Evolutionary conservation across 805 yeast species (phyloP).

Genomic region (Blastobotrys chiropterorum): DNA sequence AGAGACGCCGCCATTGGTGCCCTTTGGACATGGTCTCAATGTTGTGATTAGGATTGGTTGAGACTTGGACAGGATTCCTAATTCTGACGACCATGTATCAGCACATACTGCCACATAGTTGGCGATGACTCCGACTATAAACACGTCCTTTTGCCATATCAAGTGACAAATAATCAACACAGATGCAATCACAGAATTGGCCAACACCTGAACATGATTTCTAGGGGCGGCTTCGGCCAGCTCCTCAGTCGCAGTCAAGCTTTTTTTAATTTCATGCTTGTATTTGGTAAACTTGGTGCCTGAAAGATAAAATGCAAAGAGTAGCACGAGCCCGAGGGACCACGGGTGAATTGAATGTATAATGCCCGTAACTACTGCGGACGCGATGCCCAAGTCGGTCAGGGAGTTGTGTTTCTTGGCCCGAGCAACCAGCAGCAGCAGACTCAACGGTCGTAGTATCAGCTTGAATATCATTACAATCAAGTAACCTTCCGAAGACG

Average conservation of each 20-base stretch:
- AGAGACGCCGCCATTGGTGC: constrained; percentile 44
- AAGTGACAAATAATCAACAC: constrained; percentile 28
- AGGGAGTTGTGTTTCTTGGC: constrained; percentile 33
- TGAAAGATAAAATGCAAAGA: constrained; percentile 35
- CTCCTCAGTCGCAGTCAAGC: constrained; percentile 25
- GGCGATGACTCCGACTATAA: constrained; percentile 25
- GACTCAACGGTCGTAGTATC: neutral
- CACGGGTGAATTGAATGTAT: constrained; percentile 36
- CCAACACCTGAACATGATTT: constrained; percentile 37
- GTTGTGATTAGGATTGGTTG: constrained; percentile 38
- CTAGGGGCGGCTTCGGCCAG: constrained; percentile 29
- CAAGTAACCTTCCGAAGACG: neutral
- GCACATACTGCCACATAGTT: constrained; percentile 42
- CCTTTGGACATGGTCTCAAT: constrained; percentile 37
- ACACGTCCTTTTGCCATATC: neutral
- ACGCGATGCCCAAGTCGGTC: constrained; percentile 33
- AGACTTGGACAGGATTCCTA: constrained; percentile 37
- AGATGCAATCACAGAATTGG: constrained; percentile 37
- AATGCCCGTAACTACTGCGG: constrained; percentile 36
- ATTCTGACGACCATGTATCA: constrained; percentile 44
- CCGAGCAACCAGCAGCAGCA: constrained; percentile 15
- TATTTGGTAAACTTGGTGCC: constrained; percentile 37
- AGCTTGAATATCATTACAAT: neutral
- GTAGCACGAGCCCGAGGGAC: constrained; percentile 30
- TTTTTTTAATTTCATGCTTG: constrained; percentile 33